Evolutionary conservation across 768 basidiomycete genomes (phyloP), one percentile per base, ranked within the genome.

Genomic region (Psilocybe cyanescens): DNA sequence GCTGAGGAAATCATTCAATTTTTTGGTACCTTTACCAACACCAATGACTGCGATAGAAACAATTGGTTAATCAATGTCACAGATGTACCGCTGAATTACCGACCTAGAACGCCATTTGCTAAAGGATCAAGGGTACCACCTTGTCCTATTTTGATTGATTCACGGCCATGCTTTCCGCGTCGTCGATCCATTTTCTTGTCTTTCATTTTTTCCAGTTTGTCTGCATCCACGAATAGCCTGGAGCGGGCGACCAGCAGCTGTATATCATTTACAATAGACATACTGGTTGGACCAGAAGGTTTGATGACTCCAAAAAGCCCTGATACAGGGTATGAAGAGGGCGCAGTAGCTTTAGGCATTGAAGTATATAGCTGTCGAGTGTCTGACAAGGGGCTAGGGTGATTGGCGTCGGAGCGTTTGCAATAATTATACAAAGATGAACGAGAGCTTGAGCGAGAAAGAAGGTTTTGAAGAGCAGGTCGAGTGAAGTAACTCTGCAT

Each of bases 61-160:
- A 37, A 50, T 37, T 51, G 29, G 19, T 53, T 24, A 64, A 47
- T 29, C 31, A 46, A 4, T 49, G 16, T 17, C 9, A 39, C 19
- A 29, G 12, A 41, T 24, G 62, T 6, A 45, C 37, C 16, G 52
- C 37, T 31, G n/a, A 44, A 50, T 16, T 51, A 60, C 81, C 66
- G 71, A 95, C 95, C 94, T 64, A 98, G 78, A 14, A 97, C 94
- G 47, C 97, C 97, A 74, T 97, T 94, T 4, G 97, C 97, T 37
- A 99, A 81, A 14, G 97, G 97, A 78, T 99, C 97, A 53, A 99
- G 79, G 3, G 97, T 99, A 3, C 97, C 95, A 30, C 95, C 95
- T 74, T 95, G 93, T 1, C 95, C 95, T 52, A 96, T 86, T 75
- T 97, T 96, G 56, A 95, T 79, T 2, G 75, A 69, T 19, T 85